Percentiles rank a stretch among this genome's conserved stretches.
phyloP scores from a whole-genome alignment of 108 stramenopile genomes.

The Nannochloropsis oceanica region DNA sequence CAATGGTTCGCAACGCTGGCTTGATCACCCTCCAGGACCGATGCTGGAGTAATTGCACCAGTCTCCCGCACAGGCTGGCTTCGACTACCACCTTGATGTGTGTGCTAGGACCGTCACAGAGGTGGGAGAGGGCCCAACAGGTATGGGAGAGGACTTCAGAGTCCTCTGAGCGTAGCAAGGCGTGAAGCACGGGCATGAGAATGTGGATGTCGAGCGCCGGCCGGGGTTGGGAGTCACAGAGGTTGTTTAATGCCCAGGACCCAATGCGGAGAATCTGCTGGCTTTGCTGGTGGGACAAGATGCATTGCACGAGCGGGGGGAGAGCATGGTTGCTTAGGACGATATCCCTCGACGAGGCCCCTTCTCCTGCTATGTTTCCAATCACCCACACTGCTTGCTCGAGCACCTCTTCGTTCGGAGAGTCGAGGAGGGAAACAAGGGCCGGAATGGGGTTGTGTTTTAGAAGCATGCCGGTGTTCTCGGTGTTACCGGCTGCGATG shows the following conservation, averaged over 20 bases:
- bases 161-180: slow-evolving; percentile 61
- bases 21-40: slow-evolving; percentile 76
- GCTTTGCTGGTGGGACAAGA: slow-evolving; percentile 6
- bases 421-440: slow-evolving; percentile 19
- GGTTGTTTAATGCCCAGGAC: slow-evolving; percentile 28
- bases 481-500: slow-evolving; percentile 26
- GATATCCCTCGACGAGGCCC: slow-evolving; percentile 16
- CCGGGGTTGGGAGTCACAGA: slow-evolving; percentile 32
- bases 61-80: slow-evolving; percentile 57
- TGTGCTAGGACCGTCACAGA: slow-evolving; percentile 79
- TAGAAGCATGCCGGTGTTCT: slow-evolving; percentile 27
- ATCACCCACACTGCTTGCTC: slow-evolving; percentile 39
- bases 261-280: slow-evolving; percentile 19
- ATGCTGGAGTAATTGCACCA: slow-evolving; percentile 72
- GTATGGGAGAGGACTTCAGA: slow-evolving; percentile 76
- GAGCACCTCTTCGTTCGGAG: slow-evolving; percentile 28
- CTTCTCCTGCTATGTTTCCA: slow-evolving; percentile 32
- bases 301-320: slow-evolving; percentile 20
- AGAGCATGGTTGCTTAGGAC: slow-evolving; percentile 21
- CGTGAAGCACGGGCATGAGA: slow-evolving; percentile 58
- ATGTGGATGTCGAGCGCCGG: slow-evolving; percentile 57
- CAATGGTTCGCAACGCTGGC: slow-evolving; percentile 74
- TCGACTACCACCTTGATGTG: slow-evolving; percentile 79
- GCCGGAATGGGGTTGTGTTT: slow-evolving; percentile 23
- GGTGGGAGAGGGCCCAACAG: slow-evolving; percentile 81